Evolutionary conservation across 306 rosid species (phyloP).

Genomic region (Hylodesmum podocarpum): DNA sequence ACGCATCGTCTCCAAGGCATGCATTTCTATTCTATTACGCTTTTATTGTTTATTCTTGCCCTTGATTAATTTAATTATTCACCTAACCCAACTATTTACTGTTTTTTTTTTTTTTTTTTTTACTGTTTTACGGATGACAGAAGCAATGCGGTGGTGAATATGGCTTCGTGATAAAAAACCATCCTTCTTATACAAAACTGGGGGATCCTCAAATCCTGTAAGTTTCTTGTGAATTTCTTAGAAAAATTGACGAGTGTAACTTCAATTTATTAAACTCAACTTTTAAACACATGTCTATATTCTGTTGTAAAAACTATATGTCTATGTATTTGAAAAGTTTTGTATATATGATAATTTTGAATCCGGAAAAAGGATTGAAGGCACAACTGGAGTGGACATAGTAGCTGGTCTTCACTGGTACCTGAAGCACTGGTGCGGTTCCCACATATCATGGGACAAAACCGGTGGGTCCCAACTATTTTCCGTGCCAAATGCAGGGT

Average conservation of each 20-base stretch:
- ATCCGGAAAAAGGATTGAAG: conserved; percentile 49
- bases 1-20: conserved; percentile 61
- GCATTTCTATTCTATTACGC: not conserved
- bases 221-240: conserved; percentile 18
- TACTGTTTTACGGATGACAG: conserved; percentile 32
- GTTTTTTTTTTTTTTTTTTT: not conserved
- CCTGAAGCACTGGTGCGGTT: conserved; percentile 70
- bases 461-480: conserved; percentile 77
- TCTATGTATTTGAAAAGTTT: too few species aligned
- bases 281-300: too few species aligned
- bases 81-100: not conserved
- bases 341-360: conserved; percentile 23
- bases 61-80: not conserved
- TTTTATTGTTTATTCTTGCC: not conserved
- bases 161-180: conserved; percentile 66
- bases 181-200: conserved; percentile 45
- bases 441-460: conserved; percentile 91
- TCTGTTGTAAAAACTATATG: too few species aligned
- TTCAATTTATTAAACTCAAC: too few species aligned
- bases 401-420: conserved; percentile 85
- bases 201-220: conserved; percentile 72
- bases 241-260: not conserved
- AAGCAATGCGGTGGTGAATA: conserved; percentile 65
- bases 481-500: conserved; percentile 61
- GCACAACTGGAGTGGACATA: conserved; percentile 82